A percentile compares a stretch with the other conserved stretches of the same genome.
phyloP scores from a whole-genome alignment of 1,284 basidiomycete species.

The Pseudozyma tsukubaensis region DNA sequence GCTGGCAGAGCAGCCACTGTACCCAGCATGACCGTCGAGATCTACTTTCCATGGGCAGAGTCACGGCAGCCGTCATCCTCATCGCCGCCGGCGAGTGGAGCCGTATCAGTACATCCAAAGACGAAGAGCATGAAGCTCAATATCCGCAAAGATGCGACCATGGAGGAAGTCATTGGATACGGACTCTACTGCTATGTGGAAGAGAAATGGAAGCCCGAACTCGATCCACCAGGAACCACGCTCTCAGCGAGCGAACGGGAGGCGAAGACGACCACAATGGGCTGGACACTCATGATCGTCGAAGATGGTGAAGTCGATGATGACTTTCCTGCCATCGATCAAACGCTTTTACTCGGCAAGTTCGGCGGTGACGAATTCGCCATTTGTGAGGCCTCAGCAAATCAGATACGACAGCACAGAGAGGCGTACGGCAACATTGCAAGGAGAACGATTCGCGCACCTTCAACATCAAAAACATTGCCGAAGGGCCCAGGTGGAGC shows the following conservation, averaged over 20 bases:
- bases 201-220: slow-evolving; percentile 80
- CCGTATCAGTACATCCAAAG: slow-evolving; percentile 39
- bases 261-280: slow-evolving; percentile 78
- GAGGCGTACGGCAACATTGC: slow-evolving; percentile 63
- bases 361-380: slow-evolving; percentile 94
- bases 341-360: slow-evolving; percentile 83
- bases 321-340: slow-evolving; percentile 95
- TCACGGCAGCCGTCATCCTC: slow-evolving; percentile 40
- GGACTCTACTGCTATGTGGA: slow-evolving; percentile 92
- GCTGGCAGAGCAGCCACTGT: slow-evolving; percentile 67
- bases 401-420: slow-evolving; percentile 85
- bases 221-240: slow-evolving; percentile 71
- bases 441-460: slow-evolving; percentile 37
- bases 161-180: slow-evolving; percentile 96
- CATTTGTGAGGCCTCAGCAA: slow-evolving; percentile 77
- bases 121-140: slow-evolving; percentile 71
- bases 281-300: slow-evolving; percentile 94
- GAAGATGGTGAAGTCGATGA: slow-evolving; percentile 99
- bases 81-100: slow-evolving; percentile 43
- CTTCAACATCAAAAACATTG: slow-evolving; percentile 12
- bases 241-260: slow-evolving; percentile 73
- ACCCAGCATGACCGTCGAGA: slow-evolving; percentile 74
- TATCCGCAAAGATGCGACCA: slow-evolving; percentile 86
- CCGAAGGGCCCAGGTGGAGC: slow-evolving; percentile 8
- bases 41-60: slow-evolving; percentile 88